phyloP scores from a whole-genome alignment of 768 basidiomycete genomes.

The Rhodotorula toruloides region DNA sequence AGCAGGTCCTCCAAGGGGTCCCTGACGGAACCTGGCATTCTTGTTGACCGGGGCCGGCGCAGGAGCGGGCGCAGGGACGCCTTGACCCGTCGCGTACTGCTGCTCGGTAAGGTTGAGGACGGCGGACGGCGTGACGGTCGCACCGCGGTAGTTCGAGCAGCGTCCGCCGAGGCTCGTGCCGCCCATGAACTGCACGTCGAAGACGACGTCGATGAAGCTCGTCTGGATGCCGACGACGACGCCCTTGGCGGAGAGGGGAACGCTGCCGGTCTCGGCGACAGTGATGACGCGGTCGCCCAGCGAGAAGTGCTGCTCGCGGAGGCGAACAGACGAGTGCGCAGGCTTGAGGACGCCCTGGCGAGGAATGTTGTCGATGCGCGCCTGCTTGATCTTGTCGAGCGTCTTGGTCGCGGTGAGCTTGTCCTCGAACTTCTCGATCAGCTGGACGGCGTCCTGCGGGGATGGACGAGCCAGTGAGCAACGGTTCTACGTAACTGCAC shows the following conservation, averaged over 20 bases:
- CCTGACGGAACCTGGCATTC: conserved; percentile 27
- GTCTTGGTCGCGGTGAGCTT: conserved; percentile 60
- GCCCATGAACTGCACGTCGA: conserved; percentile 94
- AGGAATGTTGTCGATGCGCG: conserved; percentile 87
- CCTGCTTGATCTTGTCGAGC: conserved; percentile 69
- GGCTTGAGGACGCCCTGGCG: conserved; percentile 91
- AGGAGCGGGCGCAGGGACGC: conserved; percentile 1
- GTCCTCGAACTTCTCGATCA: conserved; percentile 74
- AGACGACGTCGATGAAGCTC: conserved; percentile 86
- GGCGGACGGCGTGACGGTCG: conserved; percentile 75
- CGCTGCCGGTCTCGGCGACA: conserved; percentile 90
- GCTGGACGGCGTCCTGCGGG: conserved; percentile 71
- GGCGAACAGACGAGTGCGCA: conserved; percentile 74
- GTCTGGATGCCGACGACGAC: conserved; percentile 84
- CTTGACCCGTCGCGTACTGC: conserved; percentile 63
- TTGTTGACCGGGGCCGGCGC: conserved; percentile 1
- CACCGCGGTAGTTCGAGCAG: conserved; percentile 88
- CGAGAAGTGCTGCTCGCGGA: conserved; percentile 79
- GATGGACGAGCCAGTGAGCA: too few relatives aligned
- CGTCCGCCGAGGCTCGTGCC: conserved; percentile 79
- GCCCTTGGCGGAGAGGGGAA: conserved; percentile 84
- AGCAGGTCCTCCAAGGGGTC: conserved; percentile 22
- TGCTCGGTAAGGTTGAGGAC: conserved; percentile 81
- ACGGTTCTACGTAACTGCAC: too few relatives aligned
- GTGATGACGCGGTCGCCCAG: conserved; percentile 92